Evolutionary conservation across 2,329 filamentous ascomycete species (phyloP), one percentile per base, ranked within the genome.

Genomic region (Alternaria angustiovoidea): DNA sequence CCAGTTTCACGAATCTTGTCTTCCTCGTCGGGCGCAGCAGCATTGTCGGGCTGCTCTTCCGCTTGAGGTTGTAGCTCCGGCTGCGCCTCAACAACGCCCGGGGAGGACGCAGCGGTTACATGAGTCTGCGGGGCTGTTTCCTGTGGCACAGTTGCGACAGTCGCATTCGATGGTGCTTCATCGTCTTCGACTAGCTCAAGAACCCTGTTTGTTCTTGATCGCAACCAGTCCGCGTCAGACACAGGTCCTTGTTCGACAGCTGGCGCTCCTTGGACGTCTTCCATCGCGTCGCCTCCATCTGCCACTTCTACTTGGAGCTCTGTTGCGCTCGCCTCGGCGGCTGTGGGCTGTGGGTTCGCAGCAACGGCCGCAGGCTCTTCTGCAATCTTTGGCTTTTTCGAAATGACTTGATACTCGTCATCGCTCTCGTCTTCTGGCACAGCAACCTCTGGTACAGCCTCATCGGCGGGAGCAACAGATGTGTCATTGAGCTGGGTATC

Each of bases 201-300:
- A 49, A 96, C 82, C 70, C 94, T 87, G 79, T 90, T 97, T 14
- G 94, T 98, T 68, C 91, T 88, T 64, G 91, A 94, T 59, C 94
- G 89, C 68, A 97, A 84, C 95, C 95, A 99, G 78, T 98, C 94
- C 62, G 90, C 88, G 79, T 97, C 93, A 22, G 90, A 89, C 3
- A 89, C 83, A 51, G 82, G 81, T 46, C 78, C 77, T 34, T 74
- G 74, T 24, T 76, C 71, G 49, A 74, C 72, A 22, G 67, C 51
- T 42, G 64, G 47, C 34, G 51, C 57, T 20, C 61, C 62, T 12
- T 64, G 55, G 5, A 60, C 48, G 34, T 66, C 65, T 43, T 71
- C 61, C 58, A 68, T 65, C 8, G 44, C 59, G 12, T 70, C 60
- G 11, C 36, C 74, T 57, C 68, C 71, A 59, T 62, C 30, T 47